Evolutionary conservation across 2,329 filamentous ascomycete species (phyloP), one percentile per base, ranked within the genome.

Genomic region (Ilyonectria robusta): DNA sequence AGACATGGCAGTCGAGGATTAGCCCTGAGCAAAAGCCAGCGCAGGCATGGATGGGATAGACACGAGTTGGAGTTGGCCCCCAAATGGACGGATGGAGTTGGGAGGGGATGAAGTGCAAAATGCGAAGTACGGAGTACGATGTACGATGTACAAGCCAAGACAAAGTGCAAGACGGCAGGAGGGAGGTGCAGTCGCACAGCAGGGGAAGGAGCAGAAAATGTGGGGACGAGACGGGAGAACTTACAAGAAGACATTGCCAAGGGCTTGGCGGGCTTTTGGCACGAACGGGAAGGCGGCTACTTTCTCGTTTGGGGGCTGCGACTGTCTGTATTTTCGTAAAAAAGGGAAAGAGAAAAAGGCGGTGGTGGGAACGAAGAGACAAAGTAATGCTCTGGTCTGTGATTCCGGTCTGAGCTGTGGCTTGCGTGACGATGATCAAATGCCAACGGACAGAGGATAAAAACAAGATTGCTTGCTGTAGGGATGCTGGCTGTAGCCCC

Each of bases 191-290:
- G 23, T 35, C 29, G 19, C 23, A 58, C 21, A 44, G 29, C 35
- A 47, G 55, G 37, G 40, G 29, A 23, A n/a, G 26, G 15, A 26
- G 11, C 15, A n/a, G 56, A 29, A 47, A 35, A 29, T 17, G 29
- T 31, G 44, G 37, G 40, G 40, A 46, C 17, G 21, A n/a, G 40
- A 6, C 8, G 54, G 15, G 48, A 33, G 26, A 26, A 51, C 60
- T 63, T 51, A 63, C 60, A 63, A 31, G 60, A 51, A 44, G 59
- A 13, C 60, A 63, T 63, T 44, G 53, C 60, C 44, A 50, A 56
- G 60, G 11, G 46, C 46, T 59, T 59, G 57, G 57, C 57, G 42
- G 11, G 13, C 21, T 46, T 42, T 42, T 35, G 48, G 6, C 13
- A 17, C 31, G 13, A 15, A 62, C 21, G 42, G 51, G n/a, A 21